phyloP scores from a whole-genome alignment of 345 rosid genomes.

The Populus alba region DNA sequence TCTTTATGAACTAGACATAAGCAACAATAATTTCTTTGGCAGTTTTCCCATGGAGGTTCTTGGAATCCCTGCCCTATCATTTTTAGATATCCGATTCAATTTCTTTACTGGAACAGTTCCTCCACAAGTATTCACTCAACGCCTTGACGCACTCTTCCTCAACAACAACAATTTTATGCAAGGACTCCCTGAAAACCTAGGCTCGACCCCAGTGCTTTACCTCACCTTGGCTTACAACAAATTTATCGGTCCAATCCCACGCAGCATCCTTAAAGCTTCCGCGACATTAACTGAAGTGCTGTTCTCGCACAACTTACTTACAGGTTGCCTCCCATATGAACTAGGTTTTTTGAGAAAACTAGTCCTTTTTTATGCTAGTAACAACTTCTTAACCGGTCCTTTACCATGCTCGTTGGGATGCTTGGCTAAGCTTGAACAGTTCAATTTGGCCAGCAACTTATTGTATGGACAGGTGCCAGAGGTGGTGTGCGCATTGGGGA shows the following conservation, averaged over 20 bases:
- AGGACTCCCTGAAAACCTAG: conserved; percentile 31
- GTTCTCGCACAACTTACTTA: conserved; percentile 32
- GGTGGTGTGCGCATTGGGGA: conserved; percentile 28
- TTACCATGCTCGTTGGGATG: conserved; percentile 45
- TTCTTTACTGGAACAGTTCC: conserved; percentile 41
- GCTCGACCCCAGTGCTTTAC: conserved; percentile 29
- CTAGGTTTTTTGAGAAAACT: conserved; percentile 33
- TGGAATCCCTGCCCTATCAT: conserved; percentile 17
- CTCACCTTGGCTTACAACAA: conserved; percentile 46
- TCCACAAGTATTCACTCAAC: conserved; percentile 27
- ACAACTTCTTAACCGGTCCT: conserved; percentile 41
- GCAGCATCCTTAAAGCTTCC: conserved; percentile 27
- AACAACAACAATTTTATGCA: conserved; percentile 44
- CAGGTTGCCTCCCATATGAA: conserved; percentile 45
- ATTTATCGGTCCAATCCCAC: conserved; percentile 40
- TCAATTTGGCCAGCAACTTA: conserved; percentile 39
- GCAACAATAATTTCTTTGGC: conserved; percentile 40
- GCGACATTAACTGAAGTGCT: conserved; percentile 35
- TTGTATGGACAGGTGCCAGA: conserved; percentile 45
- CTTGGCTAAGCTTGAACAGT: conserved; percentile 33
- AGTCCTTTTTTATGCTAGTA: conserved; percentile 38
- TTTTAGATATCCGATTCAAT: conserved; percentile 46
- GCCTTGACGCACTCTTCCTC: conserved; percentile 35
- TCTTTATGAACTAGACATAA: conserved; percentile 41
- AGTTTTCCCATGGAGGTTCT: conserved; percentile 30